phyloP scores from a whole-genome alignment of 495 filamentous ascomycete species.

The Cladorrhinum samala region DNA sequence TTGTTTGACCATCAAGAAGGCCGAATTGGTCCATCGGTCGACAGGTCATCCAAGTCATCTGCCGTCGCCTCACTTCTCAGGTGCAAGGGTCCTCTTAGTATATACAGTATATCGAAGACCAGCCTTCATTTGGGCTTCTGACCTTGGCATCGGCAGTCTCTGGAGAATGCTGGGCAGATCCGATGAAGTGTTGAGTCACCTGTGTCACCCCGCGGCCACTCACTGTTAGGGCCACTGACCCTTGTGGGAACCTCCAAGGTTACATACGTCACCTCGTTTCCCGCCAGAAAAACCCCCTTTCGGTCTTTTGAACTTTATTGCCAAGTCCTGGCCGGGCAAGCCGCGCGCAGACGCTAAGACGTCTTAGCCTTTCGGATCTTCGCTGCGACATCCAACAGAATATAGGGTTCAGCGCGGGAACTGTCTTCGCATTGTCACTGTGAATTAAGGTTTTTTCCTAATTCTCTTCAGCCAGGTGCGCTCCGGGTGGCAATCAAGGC shows the following conservation, averaged over 20 bases:
- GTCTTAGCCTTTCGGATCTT: not conserved
- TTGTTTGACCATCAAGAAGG: too few relatives aligned
- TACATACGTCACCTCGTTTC: conserved; percentile 15
- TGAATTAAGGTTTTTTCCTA: not conserved
- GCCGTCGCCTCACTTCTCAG: not conserved
- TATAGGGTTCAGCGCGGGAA: too few relatives aligned
- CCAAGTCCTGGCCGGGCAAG: conserved; percentile 1
- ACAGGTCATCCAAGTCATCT: not conserved
- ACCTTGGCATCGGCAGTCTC: conserved; percentile 10
- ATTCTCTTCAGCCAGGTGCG: not conserved
- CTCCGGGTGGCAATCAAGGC: not conserved
- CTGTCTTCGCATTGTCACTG: too few relatives aligned
- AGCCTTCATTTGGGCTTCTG: not conserved
- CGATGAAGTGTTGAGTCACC: conserved; percentile 9
- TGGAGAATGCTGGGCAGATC: not conserved
- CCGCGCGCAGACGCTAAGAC: not conserved
- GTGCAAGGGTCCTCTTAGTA: too few relatives aligned
- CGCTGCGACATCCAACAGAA: too few relatives aligned
- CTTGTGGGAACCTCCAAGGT: not conserved
- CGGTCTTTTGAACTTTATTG: not conserved
- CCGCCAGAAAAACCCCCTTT: not conserved
- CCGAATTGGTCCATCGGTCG: not conserved
- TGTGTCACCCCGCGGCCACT: conserved; percentile 1
- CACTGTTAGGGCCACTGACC: not conserved
- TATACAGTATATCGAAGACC: conserved; percentile 3